Evolutionary conservation across 2,329 filamentous ascomycete genomes (phyloP), one percentile per base, ranked within the genome.

Genomic region (Pseudopithomyces maydicus): DNA sequence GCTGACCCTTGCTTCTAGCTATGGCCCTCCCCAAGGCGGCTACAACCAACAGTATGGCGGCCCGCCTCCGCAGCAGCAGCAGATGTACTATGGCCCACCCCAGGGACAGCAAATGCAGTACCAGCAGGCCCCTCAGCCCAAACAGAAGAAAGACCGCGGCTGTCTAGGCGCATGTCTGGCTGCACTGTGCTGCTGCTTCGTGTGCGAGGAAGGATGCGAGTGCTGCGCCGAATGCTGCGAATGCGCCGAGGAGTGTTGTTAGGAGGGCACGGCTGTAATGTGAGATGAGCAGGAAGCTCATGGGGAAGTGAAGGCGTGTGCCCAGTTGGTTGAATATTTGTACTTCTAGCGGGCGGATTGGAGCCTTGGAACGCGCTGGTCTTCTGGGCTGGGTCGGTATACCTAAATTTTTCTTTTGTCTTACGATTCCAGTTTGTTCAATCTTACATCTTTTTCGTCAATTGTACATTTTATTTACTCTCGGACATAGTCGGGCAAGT

Each of bases 181-280:
- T 3, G 64, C 67, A 3, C 58, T 88, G 36, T 88, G 85, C 77
- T 88, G 85, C 71, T 88, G 85, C 68, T 88, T 85, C 74, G 79
- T 88, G 26, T 86, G 84, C 66, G 85, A 87, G 68, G 85, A 88
- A 73, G 80, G 82, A 26, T 88, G 85, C 66, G 85, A 87, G 71
- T 87, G 85, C 75, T 88, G 85, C 68, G 77, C 81, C n/a, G 85
- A 87, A 5, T 87, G 84, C 72, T 82, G 83, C 65, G 84, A 75
- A 60, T 76, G 73, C 52, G 65, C 61, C 6, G 72, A 64, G 52
- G 72, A 75, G 15, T 75, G 73, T 59, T 73, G 67, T 45, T 72
- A 57, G 32, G 33, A 20, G 17, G 32, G 19, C 10, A 2, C 19
- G 4, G 38, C 38, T 41, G 38, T 10, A 19, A 10, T 41, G 14